These are phyloP conservation scores for Trichoderma breve DNA, from an alignment of 2,329 filamentous ascomycete genomes.

Conservation along the genomic window DNA sequence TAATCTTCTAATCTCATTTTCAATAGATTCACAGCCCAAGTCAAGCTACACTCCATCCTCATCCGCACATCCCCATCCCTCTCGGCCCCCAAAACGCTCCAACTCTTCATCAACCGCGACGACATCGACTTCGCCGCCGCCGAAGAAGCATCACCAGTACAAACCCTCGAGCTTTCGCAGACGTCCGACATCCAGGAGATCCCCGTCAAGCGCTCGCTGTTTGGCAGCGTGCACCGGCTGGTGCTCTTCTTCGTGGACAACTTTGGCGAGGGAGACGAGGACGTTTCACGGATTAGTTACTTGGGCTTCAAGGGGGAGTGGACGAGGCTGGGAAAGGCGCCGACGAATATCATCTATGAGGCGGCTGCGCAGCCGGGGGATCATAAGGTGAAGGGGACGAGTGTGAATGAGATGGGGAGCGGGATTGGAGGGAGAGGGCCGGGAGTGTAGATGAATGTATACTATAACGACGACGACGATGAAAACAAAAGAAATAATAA, in stretches of 20 bases:
- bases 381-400: slow-evolving; percentile 66
- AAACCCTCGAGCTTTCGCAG: slow-evolving; percentile 74
- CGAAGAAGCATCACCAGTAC: slow-evolving; percentile 66
- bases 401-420: slow-evolving; percentile 54
- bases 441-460: slow-evolving; percentile 28
- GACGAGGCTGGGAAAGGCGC: slow-evolving; percentile 71
- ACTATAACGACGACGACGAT: neutral
- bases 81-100: slow-evolving; percentile 76
- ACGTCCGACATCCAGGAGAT: slow-evolving; percentile 83
- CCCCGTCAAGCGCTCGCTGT: slow-evolving; percentile 80
- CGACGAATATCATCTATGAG: slow-evolving; percentile 87
- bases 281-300: slow-evolving; percentile 76
- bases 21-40: slow-evolving; percentile 81
- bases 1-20: neutral
- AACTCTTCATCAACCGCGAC: slow-evolving; percentile 82
- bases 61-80: slow-evolving; percentile 72
- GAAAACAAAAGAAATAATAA: neutral
- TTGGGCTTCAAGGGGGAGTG: slow-evolving; percentile 93
- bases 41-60: slow-evolving; percentile 87
- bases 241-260: slow-evolving; percentile 91
- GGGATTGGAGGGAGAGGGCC: slow-evolving; percentile 47
- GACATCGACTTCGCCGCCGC: slow-evolving; percentile 82
- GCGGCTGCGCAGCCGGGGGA: slow-evolving; percentile 88
- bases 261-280: slow-evolving; percentile 75
- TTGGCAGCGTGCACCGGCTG: slow-evolving; percentile 79